Percentiles rank a stretch among this genome's conserved stretches.
Evolutionary conservation across 306 rosid genomes (phyloP).

Genomic region (Carpinus fangiana): DNA sequence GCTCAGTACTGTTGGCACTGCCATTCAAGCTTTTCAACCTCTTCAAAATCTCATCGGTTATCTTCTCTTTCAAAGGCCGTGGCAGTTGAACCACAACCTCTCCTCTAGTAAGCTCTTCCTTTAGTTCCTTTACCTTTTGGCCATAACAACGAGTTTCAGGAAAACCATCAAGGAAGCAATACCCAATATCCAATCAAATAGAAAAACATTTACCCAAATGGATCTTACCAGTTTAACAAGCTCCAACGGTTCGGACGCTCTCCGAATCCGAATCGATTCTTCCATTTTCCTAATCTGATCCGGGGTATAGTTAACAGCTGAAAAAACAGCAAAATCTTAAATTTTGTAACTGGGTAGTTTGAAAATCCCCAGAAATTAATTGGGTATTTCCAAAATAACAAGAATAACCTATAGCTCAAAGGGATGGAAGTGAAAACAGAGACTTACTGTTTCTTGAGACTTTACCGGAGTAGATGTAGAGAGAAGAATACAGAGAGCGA

Average conservation of each 20-base stretch:
- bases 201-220: not conserved
- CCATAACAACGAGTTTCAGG: conserved; percentile 26
- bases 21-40: conserved; percentile 58
- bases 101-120: conserved; percentile 55
- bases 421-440: not conserved
- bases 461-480: conserved; percentile 76
- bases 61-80: conserved; percentile 62
- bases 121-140: conserved; percentile 62
- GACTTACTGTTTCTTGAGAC: conserved; percentile 57
- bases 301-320: conserved; percentile 73
- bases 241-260: conserved; percentile 65
- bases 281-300: conserved; percentile 94
- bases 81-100: conserved; percentile 54
- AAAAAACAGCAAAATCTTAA: conserved; percentile 19
- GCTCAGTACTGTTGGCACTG: conserved; percentile 44
- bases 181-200: not conserved
- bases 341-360: not conserved
- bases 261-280: conserved; percentile 70
- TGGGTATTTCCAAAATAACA: not conserved
- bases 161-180: conserved; percentile 14
- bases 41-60: conserved; percentile 61
- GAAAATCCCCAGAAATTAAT: not conserved
- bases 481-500: conserved; percentile 84
- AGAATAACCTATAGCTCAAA: not conserved
- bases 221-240: conserved; percentile 72